phyloP scores from a whole-genome alignment of 2,329 filamentous ascomycete genomes.

The Cladophialophora chaetospira region DNA sequence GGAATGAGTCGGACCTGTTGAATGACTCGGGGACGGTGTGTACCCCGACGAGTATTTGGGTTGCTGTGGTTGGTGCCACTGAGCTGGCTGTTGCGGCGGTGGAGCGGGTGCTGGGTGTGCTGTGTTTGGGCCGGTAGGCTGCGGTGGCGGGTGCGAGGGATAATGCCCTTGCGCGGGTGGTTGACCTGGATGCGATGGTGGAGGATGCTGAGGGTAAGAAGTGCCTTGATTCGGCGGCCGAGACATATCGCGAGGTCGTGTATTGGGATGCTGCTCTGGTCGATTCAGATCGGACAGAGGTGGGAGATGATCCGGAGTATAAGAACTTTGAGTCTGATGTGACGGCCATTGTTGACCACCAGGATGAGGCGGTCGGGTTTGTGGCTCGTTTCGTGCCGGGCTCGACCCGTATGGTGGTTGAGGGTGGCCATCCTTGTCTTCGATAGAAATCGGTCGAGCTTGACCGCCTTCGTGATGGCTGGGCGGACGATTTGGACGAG shows the following conservation, averaged over 20 bases:
- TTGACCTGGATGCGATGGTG: constrained; percentile 2
- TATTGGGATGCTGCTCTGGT: constrained; percentile 18
- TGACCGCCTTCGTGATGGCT: constrained; percentile 49
- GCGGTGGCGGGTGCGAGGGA: neutral
- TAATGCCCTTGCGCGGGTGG: neutral
- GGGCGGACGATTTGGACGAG: constrained; percentile 2
- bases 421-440: constrained; percentile 49
- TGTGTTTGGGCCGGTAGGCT: neutral
- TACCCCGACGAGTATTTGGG: neutral
- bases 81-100: neutral
- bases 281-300: constrained; percentile 29
- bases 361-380: constrained; percentile 25
- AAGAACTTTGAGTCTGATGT: constrained; percentile 23
- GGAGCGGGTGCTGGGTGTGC: neutral
- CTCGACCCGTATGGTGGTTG: constrained; percentile 46
- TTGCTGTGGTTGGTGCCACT: neutral
- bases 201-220: constrained; percentile 10
- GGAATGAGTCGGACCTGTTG: neutral
- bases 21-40: neutral
- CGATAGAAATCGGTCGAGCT: constrained; percentile 28
- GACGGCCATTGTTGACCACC: constrained; percentile 26
- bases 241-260: constrained; percentile 25
- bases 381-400: constrained; percentile 38
- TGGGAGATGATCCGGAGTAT: constrained; percentile 29
- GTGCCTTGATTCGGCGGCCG: constrained; percentile 25